Evolutionary conservation across 2,329 filamentous ascomycete species (phyloP).

Genomic region (Aspergillus uvarum): DNA sequence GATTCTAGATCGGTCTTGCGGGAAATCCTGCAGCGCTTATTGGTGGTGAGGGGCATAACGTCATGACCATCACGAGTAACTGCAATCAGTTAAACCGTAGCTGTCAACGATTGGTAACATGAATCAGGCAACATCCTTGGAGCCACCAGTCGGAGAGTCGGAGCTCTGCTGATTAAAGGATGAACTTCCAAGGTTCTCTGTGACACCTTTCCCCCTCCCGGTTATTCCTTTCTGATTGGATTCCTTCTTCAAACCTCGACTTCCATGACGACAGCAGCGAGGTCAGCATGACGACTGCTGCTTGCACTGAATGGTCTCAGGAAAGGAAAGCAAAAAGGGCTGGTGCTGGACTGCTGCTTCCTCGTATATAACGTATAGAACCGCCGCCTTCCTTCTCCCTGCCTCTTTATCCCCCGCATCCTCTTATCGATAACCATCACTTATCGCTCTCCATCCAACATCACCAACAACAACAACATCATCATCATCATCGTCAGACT

Average conservation of each 20-base stretch:
- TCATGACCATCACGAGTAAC: background rate
- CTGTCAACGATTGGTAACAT: background rate
- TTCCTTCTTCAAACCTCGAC: background rate
- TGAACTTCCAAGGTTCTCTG: background rate
- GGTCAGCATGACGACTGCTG: constrained; percentile 31
- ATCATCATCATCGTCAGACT: background rate
- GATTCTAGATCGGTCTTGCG: background rate
- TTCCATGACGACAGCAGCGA: constrained; percentile 26
- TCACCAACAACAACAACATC: background rate
- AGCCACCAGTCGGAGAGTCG: background rate
- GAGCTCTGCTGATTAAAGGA: background rate
- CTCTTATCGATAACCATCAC: background rate
- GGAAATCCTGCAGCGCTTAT: background rate
- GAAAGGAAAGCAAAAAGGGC: too few relatives aligned
- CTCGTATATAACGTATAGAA: constrained; percentile 1
- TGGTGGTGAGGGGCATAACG: background rate
- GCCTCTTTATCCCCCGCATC: background rate
- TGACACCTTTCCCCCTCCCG: constrained; percentile 1
- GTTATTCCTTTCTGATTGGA: constrained; percentile 9
- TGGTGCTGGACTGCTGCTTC: background rate
- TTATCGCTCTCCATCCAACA: background rate
- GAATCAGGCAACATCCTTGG: background rate
- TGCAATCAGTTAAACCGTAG: too few relatives aligned
- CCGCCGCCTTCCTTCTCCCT: background rate
- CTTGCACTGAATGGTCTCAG: constrained; percentile 9